These are phyloP conservation scores for Tetrapisispora arboricola DNA, from an alignment of 805 yeast genomes.

Conservation along the genomic window DNA sequence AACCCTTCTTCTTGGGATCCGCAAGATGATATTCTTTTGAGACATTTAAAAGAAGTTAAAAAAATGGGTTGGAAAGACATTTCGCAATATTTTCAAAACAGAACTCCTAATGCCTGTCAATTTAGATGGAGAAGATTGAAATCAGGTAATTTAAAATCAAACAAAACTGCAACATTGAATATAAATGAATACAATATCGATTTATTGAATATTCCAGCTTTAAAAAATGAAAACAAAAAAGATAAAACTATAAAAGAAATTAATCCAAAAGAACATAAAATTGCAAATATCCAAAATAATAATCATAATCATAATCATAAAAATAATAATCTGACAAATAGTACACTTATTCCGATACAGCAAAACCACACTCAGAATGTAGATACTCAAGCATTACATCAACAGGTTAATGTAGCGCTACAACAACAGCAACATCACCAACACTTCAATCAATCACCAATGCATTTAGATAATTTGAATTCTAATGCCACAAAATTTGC, in stretches of 20 bases:
- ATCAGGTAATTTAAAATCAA: conserved; percentile 33
- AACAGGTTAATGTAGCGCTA: background rate
- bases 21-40: conserved; percentile 57
- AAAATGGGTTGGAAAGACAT: conserved; percentile 88
- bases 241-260: background rate
- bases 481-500: background rate
- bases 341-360: no score
- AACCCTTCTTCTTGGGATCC: conserved; percentile 67
- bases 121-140: conserved; percentile 75
- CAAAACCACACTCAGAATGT: background rate
- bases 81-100: conserved; percentile 61
- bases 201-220: background rate
- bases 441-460: background rate
- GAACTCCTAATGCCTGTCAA: conserved; percentile 86
- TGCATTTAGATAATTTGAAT: background rate
- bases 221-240: background rate
- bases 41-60: conserved; percentile 72
- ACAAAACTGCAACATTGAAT: conserved; percentile 17
- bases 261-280: background rate
- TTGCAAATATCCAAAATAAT: no score
- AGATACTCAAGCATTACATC: background rate
- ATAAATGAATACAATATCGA: conserved; percentile 2
- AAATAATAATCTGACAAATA: no score
- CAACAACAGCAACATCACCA: background rate
- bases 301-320: no score